Evolutionary conservation across 73 alveolate genomes (phyloP).

Genomic region (Paraurostyla sp.): DNA sequence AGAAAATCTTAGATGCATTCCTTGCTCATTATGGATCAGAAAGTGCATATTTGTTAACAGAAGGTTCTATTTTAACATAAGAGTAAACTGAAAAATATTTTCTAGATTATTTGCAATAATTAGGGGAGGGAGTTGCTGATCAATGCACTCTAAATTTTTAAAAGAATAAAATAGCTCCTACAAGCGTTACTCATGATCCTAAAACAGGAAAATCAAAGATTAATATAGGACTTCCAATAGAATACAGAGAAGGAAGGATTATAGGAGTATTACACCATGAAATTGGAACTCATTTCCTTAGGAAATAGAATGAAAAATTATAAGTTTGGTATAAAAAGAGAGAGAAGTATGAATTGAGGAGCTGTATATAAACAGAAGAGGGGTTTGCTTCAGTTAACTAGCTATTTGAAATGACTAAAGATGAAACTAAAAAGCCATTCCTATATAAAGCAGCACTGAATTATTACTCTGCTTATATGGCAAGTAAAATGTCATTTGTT

Average conservation of each 20-base stretch:
- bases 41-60: neutral
- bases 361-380: constrained; percentile 75
- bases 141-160: constrained; percentile 48
- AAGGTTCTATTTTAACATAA: constrained; percentile 31
- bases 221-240: constrained; percentile 76
- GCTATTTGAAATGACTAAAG: constrained; percentile 58
- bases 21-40: constrained; percentile 34
- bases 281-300: constrained; percentile 80
- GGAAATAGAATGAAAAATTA: constrained; percentile 74
- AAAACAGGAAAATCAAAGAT: constrained; percentile 57
- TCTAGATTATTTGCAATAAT: constrained; percentile 57
- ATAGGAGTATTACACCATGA: constrained; percentile 78
- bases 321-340: constrained; percentile 76
- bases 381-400: constrained; percentile 77
- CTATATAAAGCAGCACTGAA: constrained; percentile 75
- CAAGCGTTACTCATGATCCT: constrained; percentile 69
- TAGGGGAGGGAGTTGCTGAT: constrained; percentile 54
- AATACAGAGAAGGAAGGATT: constrained; percentile 77
- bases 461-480: constrained; percentile 75
- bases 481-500: constrained; percentile 68
- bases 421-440: constrained; percentile 72
- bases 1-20: constrained; percentile 58
- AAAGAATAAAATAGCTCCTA: constrained; percentile 66
- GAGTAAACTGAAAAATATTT: constrained; percentile 71
- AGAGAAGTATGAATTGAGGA: constrained; percentile 72